Percentiles rank a stretch among this genome's conserved stretches.
phyloP scores from a whole-genome alignment of 2,329 filamentous ascomycete genomes.

The Colletotrichum sp. region DNA sequence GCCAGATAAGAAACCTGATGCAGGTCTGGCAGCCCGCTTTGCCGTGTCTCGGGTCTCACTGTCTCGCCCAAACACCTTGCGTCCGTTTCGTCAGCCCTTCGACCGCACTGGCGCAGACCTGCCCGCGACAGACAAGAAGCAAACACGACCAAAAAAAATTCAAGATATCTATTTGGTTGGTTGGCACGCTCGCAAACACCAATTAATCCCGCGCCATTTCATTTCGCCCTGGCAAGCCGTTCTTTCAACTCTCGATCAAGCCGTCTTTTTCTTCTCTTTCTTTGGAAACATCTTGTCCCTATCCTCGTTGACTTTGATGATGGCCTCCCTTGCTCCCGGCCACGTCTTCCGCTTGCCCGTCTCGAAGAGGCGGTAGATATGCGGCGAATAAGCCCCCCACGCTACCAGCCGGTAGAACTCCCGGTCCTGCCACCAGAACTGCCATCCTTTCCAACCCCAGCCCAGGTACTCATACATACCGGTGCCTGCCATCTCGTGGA shows the following conservation, averaged over 20 bases:
- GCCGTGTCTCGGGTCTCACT: constrained; percentile 5
- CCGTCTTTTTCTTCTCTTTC: background rate
- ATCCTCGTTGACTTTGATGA: constrained; percentile 33
- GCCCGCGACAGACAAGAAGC: background rate
- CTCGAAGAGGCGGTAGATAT: constrained; percentile 45
- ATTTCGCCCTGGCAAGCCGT: background rate
- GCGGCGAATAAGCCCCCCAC: constrained; percentile 44
- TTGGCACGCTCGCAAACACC: background rate
- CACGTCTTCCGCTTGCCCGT: constrained; percentile 43
- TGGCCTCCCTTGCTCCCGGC: constrained; percentile 40
- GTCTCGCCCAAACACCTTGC: background rate
- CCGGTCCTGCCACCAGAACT: constrained; percentile 44
- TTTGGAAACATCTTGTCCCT: background rate
- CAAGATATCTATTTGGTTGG: background rate
- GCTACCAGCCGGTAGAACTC: constrained; percentile 41
- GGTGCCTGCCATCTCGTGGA: constrained; percentile 46
- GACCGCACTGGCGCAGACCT: background rate
- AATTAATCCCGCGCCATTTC: background rate
- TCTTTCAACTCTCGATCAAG: background rate
- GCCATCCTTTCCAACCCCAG: constrained; percentile 44
- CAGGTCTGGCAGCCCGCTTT: constrained; percentile 8
- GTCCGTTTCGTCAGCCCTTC: background rate
- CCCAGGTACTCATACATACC: constrained; percentile 44
- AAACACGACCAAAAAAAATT: background rate
- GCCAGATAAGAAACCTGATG: constrained; percentile 6